phyloP scores from a whole-genome alignment of 306 rosid species.

The Arachis hypogaea region DNA sequence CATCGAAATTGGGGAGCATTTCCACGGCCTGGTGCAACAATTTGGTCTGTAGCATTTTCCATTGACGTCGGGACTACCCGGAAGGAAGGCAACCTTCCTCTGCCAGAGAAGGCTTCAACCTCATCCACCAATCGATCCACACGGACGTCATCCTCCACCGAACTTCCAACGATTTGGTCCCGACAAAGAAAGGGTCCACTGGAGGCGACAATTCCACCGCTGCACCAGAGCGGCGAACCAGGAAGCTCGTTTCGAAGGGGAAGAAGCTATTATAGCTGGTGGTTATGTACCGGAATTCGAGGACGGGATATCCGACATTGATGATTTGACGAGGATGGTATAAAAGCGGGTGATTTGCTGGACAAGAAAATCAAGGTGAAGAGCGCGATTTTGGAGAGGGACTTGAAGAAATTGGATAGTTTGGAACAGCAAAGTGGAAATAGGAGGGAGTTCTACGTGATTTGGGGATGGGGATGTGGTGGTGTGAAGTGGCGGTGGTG shows the following conservation, averaged over 20 bases:
- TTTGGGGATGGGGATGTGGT: no score
- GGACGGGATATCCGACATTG: conserved; percentile 76
- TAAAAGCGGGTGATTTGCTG: conserved; percentile 85
- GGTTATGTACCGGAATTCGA: conserved; percentile 60
- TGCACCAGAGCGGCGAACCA: conserved; percentile 40
- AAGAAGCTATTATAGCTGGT: conserved; percentile 39
- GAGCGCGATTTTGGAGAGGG: conserved; percentile 53
- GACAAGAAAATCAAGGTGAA: conserved; percentile 68
- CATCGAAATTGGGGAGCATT: no score
- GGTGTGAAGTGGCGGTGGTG: no score
- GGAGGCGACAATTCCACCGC: conserved; percentile 43
- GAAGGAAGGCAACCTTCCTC: conserved; percentile 39
- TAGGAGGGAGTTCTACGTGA: conserved; percentile 46
- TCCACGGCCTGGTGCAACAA: conserved; percentile 30
- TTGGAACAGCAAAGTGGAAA: conserved; percentile 55
- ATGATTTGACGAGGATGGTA: conserved; percentile 69
- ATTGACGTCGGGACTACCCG: conserved; percentile 48
- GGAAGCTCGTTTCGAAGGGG: conserved; percentile 45
- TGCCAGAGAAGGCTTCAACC: conserved; percentile 37
- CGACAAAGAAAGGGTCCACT: conserved; percentile 52
- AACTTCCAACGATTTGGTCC: no score
- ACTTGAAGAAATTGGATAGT: conserved; percentile 63
- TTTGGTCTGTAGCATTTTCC: conserved; percentile 53
- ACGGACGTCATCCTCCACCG: no score
- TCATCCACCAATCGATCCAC: no score